Evolutionary conservation across 2,329 filamentous ascomycete genomes (phyloP).

Genomic region (Cordyceps farinosa): DNA sequence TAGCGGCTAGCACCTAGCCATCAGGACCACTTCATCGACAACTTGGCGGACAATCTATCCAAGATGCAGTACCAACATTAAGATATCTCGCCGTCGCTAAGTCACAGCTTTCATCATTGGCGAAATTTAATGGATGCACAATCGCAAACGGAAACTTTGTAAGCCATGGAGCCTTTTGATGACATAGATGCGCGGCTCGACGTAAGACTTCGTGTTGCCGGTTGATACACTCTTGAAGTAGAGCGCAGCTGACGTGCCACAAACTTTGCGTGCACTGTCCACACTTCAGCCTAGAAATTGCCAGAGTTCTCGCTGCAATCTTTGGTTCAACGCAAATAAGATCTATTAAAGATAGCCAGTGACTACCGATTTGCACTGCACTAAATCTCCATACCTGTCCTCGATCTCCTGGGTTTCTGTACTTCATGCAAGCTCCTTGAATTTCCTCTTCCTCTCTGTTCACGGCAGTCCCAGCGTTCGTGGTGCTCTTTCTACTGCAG

Average conservation of each 20-base stretch:
- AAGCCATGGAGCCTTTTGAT: background rate
- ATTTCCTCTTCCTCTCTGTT: background rate
- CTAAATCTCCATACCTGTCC: background rate
- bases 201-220: background rate
- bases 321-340: too few relatives aligned
- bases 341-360: too few relatives aligned
- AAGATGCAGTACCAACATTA: background rate
- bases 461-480: background rate
- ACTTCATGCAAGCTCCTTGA: background rate
- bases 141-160: too few relatives aligned
- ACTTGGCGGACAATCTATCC: conserved; percentile 1
- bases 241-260: too few relatives aligned
- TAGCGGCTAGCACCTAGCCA: conserved; percentile 31
- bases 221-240: background rate
- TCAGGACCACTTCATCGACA: background rate
- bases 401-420: background rate
- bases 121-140: too few relatives aligned
- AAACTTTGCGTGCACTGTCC: too few relatives aligned
- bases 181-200: background rate
- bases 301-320: too few relatives aligned
- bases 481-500: background rate
- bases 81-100: background rate
- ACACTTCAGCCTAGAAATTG: too few relatives aligned
- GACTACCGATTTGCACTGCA: background rate
- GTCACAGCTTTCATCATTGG: background rate